Percentiles rank a stretch among this genome's conserved stretches.
These are phyloP conservation scores for Psilocybe cyanescens DNA, from an alignment of 768 basidiomycete species.

Conservation along the genomic window DNA sequence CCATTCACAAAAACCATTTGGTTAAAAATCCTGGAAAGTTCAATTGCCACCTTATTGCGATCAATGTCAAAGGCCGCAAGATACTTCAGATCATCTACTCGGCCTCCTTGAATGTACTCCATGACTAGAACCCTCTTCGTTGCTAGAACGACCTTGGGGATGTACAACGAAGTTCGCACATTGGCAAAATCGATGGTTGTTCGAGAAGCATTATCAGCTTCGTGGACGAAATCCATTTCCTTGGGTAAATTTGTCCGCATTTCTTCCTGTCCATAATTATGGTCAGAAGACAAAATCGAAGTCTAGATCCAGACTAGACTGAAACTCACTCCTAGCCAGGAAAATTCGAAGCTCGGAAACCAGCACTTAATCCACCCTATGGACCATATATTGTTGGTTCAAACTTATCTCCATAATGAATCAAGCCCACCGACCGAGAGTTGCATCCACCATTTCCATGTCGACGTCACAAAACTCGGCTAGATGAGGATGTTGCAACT, in stretches of 20 bases:
- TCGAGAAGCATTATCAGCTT: constrained; percentile 83
- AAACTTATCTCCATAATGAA: not conserved
- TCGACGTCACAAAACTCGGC: constrained; percentile 93
- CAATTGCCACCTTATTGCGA: constrained; percentile 90
- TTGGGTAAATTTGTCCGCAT: constrained; percentile 91
- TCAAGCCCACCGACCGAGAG: constrained; percentile 51
- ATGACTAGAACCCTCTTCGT: constrained; percentile 88
- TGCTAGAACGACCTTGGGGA: constrained; percentile 81
- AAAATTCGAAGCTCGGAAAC: constrained; percentile 96
- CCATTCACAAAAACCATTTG: constrained; percentile 97
- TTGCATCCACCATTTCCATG: constrained; percentile 81
- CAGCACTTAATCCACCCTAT: constrained; percentile 85
- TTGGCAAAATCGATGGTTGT: constrained; percentile 71
- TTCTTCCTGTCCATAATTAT: constrained; percentile 69
- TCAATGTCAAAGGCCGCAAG: constrained; percentile 84
- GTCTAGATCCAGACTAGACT: not conserved
- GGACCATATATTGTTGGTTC: not conserved
- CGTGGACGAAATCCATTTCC: constrained; percentile 94
- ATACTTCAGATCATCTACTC: constrained; percentile 88
- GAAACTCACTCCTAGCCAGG: constrained; percentile 75
- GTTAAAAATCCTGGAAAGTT: constrained; percentile 88
- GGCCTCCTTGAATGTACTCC: constrained; percentile 91
- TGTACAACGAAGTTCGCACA: constrained; percentile 80
- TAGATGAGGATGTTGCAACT: constrained; percentile 90
- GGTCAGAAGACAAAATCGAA: constrained; percentile 19